Base-by-base conservation (phyloP, 1,284 basidiomycete genomes). In the Inonotus hispidus region DNA sequence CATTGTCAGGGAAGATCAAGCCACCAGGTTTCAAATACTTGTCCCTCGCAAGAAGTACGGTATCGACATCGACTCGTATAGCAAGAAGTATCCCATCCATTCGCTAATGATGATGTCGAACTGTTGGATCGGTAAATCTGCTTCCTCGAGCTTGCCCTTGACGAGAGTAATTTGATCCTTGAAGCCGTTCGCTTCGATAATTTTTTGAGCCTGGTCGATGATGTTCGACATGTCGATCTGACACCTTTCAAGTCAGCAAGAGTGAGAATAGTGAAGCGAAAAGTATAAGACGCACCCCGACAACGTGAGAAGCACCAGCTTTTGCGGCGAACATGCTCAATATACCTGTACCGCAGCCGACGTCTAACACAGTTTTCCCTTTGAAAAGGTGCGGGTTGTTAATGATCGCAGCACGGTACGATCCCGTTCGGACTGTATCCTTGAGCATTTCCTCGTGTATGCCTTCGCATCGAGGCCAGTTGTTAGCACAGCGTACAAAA, bases 171-270 rank as follows among this genome's bases (percentile, higher is more conserved):
- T 97, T 68, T 82, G 91, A 73, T 98, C 89, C 75, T 87, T 86
- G 81, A 98, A 97, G 55, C 95, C 95, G 70, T 99, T 99, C 16
- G 93, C 92, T 69, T 95, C 89, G 66, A 98, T 87, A 68, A 99
- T 99, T 78, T 95, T 95, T 79, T 90, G 85, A 5, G 97, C 97
- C 80, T 99, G 95, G 78, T 98, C 96, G 72, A 98, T 92, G 77
- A 99, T 99, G 79, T 99, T 98, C 66, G 94, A 98, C 97, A 99
- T 99, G 78, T 99, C 97, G 74, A 99, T 96, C 92, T 93, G 58
- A n/a, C 8, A 10, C 56, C 27, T 39, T 50, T 62, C 38, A 41
- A 35, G 19, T 61, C 32, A 45, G 55, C 29, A 21, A 56, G 16
- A 6, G 25, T 23, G 38, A 46, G 56, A 49, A 32, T 8, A 32